These are phyloP conservation scores for Komagataea norvegica DNA, from an alignment of 1,139 yeast species.

Conservation along the genomic window DNA sequence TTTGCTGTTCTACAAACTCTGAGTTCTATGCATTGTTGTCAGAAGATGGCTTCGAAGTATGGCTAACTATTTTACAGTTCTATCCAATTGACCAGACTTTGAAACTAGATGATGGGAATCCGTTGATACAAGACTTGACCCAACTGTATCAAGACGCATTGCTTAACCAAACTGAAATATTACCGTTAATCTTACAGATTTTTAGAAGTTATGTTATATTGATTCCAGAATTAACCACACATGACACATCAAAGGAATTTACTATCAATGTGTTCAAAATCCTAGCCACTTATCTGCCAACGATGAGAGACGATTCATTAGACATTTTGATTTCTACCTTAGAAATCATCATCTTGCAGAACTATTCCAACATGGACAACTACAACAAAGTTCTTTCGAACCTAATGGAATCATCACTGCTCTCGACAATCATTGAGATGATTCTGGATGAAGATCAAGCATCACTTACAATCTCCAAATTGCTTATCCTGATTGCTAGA, in stretches of 20 bases:
- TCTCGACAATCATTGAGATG: constrained; percentile 42
- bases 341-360: constrained; percentile 42
- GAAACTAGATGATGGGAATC: constrained; percentile 30
- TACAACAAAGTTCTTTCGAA: constrained; percentile 32
- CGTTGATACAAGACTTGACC: constrained; percentile 43
- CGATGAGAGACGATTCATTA: constrained; percentile 68
- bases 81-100: constrained; percentile 26
- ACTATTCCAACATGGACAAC: constrained; percentile 7
- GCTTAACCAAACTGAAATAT: constrained; percentile 67
- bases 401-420: constrained; percentile 43
- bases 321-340: constrained; percentile 51
- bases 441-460: constrained; percentile 47
- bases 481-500: constrained; percentile 51
- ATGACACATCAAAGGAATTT: constrained; percentile 29
- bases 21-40: constrained; percentile 58
- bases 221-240: constrained; percentile 43
- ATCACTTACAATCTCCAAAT: constrained; percentile 44
- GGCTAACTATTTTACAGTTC: constrained; percentile 69
- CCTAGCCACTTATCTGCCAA: constrained; percentile 51
- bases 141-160: constrained; percentile 44
- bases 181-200: constrained; percentile 64
- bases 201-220: constrained; percentile 68
- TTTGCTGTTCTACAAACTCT: constrained; percentile 60
- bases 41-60: constrained; percentile 86
- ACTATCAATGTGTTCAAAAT: constrained; percentile 44